phyloP scores from a whole-genome alignment of 768 basidiomycete genomes.

The Podaxis sp. region DNA sequence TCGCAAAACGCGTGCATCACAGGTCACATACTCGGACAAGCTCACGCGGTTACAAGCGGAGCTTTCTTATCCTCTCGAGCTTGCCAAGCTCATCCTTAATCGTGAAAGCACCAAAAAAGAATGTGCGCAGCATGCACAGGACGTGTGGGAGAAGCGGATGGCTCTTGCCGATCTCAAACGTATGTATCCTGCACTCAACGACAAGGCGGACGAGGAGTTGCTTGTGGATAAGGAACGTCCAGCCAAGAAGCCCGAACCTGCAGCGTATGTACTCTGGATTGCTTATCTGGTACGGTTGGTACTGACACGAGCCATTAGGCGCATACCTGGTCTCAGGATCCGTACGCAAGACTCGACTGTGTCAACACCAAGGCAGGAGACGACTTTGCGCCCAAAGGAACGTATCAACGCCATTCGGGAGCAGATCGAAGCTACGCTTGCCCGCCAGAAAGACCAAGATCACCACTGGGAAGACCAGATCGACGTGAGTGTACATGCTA shows the following conservation, averaged over 20 bases:
- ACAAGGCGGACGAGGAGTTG: conserved; percentile 70
- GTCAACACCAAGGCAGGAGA: conserved; percentile 44
- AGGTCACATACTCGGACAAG: conserved; percentile 87
- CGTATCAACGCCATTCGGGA: conserved; percentile 58
- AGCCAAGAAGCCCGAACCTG: conserved; percentile 54
- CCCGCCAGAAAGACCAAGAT: conserved; percentile 68
- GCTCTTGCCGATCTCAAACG: conserved; percentile 79
- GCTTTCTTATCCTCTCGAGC: conserved; percentile 66
- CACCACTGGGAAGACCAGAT: conserved; percentile 85
- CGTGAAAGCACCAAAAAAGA: conserved; percentile 82
- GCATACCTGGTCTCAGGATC: conserved; percentile 53
- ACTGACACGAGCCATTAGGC: conserved; percentile 29
- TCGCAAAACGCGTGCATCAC: conserved; percentile 91
- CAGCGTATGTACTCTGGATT: conserved; percentile 22
- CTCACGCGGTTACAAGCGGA: conserved; percentile 80
- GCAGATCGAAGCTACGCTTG: conserved; percentile 62
- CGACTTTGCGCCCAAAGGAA: conserved; percentile 62
- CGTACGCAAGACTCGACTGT: conserved; percentile 45
- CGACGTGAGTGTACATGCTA: conserved; percentile 53
- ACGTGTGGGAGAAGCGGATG: conserved; percentile 79
- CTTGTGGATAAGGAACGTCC: conserved; percentile 71
- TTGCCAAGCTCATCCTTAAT: conserved; percentile 64
- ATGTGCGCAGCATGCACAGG: conserved; percentile 51
- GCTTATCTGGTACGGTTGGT: not conserved
- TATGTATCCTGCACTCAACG: conserved; percentile 59